Evolutionary conservation across 179 eudicot species (phyloP).

Genomic region (Sideroxylon spinosum): DNA sequence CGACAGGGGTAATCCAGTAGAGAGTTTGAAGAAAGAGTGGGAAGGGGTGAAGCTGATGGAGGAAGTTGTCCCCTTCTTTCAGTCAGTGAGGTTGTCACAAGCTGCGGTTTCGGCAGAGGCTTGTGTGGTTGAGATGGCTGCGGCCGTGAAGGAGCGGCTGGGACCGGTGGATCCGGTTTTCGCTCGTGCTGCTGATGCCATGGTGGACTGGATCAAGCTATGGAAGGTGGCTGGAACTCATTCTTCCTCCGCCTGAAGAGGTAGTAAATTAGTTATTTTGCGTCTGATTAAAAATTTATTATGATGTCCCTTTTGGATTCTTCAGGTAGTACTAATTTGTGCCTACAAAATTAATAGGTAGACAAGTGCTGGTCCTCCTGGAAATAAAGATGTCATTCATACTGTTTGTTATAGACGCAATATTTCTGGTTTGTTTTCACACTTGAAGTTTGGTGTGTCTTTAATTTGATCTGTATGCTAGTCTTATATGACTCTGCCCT

Average conservation of each 20-base stretch:
- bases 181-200: conserved; percentile 65
- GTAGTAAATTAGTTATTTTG: not conserved
- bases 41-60: conserved; percentile 74
- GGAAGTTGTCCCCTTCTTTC: conserved; percentile 81
- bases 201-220: conserved; percentile 73
- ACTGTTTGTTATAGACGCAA: no score
- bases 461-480: no score
- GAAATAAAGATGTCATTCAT: no score
- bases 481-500: no score
- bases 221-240: conserved; percentile 54
- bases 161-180: conserved; percentile 45
- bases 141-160: conserved; percentile 53
- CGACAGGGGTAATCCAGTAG: conserved; percentile 73
- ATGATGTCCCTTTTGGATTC: no score
- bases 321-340: no score
- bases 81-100: conserved; percentile 52
- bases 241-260: not conserved
- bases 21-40: conserved; percentile 97
- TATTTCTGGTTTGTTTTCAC: no score
- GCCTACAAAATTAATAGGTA: no score
- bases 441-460: no score
- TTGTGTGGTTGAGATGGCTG: conserved; percentile 74
- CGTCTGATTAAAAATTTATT: not conserved
- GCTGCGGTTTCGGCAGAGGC: conserved; percentile 59
- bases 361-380: no score